phyloP scores from a whole-genome alignment of 345 rosid species.

The Kandelia obovata region DNA sequence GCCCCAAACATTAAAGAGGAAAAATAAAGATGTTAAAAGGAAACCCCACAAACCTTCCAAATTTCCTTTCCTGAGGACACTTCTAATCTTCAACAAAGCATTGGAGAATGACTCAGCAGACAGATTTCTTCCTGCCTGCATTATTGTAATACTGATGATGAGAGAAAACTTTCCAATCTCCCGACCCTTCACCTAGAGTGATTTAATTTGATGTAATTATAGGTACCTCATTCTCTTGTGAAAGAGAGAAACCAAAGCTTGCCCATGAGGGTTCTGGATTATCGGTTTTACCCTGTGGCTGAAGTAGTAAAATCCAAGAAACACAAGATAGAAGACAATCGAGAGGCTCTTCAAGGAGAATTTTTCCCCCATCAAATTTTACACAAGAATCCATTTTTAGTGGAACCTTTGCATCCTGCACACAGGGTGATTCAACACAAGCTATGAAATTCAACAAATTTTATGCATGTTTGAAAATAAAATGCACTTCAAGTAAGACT shows the following conservation, averaged over 20 bases:
- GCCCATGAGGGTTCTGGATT: conserved; percentile 46
- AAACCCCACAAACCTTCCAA: conserved; percentile 49
- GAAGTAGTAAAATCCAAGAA: conserved; percentile 70
- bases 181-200: conserved; percentile 3
- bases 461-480: not conserved
- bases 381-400: conserved; percentile 50
- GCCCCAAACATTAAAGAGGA: conserved; percentile 2
- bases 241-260: conserved; percentile 77
- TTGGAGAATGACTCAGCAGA: conserved; percentile 50
- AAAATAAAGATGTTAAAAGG: not conserved
- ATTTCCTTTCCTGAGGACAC: conserved; percentile 42
- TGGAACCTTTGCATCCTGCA: conserved; percentile 56
- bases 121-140: conserved; percentile 50
- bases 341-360: conserved; percentile 62
- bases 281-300: conserved; percentile 43
- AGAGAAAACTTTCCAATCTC: not conserved
- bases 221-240: conserved; percentile 77
- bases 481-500: conserved; percentile 7
- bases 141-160: conserved; percentile 19
- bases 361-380: conserved; percentile 46
- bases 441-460: not conserved
- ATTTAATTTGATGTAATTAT: conserved; percentile 13
- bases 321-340: conserved; percentile 70
- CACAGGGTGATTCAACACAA: conserved; percentile 14
- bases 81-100: conserved; percentile 53